Base-by-base conservation (phyloP, 164 flowering plant genomes). In the Annona squamosa region DNA sequence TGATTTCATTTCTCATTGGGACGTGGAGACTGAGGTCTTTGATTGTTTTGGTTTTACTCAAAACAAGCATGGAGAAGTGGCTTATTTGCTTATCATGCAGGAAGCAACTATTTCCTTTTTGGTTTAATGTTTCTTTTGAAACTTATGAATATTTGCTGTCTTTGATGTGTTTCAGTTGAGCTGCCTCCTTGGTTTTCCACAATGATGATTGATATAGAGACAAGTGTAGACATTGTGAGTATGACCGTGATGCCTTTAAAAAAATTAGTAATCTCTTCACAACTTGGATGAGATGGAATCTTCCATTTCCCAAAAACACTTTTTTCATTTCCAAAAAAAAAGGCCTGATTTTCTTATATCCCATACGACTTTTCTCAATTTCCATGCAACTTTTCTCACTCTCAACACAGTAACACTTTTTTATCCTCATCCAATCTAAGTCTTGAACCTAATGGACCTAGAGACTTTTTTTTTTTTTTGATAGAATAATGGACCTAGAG, bases 101-200 rank as follows among this genome's bases (percentile, higher is more conserved):
- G 48, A 48, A 63, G 61, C 44, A 46, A 37, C 41, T 68, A 46
- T 67, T 13, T 48, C 63, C 13, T 12, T 13, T 46, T 26, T 45
- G 4, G 6, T 37, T 47, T 68, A 48, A 26, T 46, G 37, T 26
- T 26, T 26, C 65, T 59, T 48, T 69, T 10, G 37, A 2, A 42
- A 68, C 16, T 73, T 41, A 67, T 70, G 44, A 18, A 62, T 46
- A 69, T 65, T 66, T 61, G 70, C 16, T 74, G 63, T 67, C 70
- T 72, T 72, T 82, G 17, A 10, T 16, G 19, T 83, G 61, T 79
- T 84, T 80, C 91, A 94, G 98, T 94, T 85, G 97, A 92, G 73
- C 79, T 94, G 82, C 97, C 98, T 7, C 85, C 81, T 75, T 87
- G 88, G 91, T 94, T 94, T 81, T 89, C 97, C 64, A 81, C 93